Evolutionary conservation across 139 green algal genomes (phyloP), one percentile per base, ranked within the genome.

Genomic region (Deuterostichococcus epilithicus): DNA sequence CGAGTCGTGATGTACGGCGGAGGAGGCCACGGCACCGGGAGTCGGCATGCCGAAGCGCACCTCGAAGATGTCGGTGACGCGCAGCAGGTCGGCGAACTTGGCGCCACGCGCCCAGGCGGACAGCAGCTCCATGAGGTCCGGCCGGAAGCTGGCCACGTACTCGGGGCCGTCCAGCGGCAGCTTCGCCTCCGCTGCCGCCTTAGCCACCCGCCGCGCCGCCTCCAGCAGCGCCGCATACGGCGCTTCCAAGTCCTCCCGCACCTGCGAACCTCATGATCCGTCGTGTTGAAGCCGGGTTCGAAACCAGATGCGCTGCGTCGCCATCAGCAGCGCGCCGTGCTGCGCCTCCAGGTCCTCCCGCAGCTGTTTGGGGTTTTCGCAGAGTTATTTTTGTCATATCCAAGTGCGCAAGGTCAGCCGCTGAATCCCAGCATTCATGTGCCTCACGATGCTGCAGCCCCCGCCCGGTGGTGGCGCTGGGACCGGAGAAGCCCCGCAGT

Each of bases 51-150:
- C 34, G 18, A 58, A 37, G 15, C 81, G 20, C 71, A 90, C 86
- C 86, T 93, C 91, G 70, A 92, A 94, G 39, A 93, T 73, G 34
- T 86, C 80, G 1, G 78, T 83, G 72, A 91, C 78, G 39, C 88
- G 86, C 34, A 86, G 33, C 28, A 94, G 63, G 15, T 90, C 82
- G 0, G 78, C 79, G 76, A 97, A 95, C 5, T 68, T 84, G 25
- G 77, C 77, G 15, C 92, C 92, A 20, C 80, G 74, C 26, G 73
- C 77, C 92, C 92, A 97, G 2, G 83, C 87, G 13, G 82, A 76
- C 39, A 90, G 83, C 6, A 83, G 74, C 32, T 94, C 87, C 87
- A 93, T 94, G 5, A 97, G 82, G 63, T 91, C 86, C 25, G 90
- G 87, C 35, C 83, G 60, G 82, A 94, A 96, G 38, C 72, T 80